A percentile compares a stretch with the other conserved stretches of the same genome.
phyloP scores from a whole-genome alignment of 352 stramenopile species.

The Pythium volutum region DNA sequence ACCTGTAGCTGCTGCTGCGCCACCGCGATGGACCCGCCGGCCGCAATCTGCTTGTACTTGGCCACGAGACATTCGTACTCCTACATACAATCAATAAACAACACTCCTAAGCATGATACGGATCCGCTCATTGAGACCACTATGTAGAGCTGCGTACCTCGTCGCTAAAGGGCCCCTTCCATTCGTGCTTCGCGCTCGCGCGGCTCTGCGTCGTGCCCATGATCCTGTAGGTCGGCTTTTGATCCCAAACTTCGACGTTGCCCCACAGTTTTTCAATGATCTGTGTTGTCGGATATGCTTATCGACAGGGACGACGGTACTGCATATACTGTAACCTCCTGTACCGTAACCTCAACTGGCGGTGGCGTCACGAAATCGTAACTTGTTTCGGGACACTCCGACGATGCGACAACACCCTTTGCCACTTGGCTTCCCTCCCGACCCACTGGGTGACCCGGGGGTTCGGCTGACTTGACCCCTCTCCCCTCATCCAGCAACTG shows the following conservation, averaged over 20 bases:
- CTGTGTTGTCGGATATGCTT: constrained; percentile 1
- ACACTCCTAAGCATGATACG: no score
- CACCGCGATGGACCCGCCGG: constrained; percentile 20
- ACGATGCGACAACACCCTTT: constrained; percentile 3
- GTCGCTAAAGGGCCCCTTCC: constrained; percentile 84
- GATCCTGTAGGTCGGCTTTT: not conserved
- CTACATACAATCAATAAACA: no score
- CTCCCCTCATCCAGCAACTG: not conserved
- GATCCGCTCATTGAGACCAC: not conserved
- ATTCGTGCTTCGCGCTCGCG: constrained; percentile 27
- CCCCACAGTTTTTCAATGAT: not conserved
- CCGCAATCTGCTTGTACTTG: constrained; percentile 41
- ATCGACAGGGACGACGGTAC: not conserved
- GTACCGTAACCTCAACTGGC: not conserved
- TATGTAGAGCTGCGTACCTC: constrained; percentile 26
- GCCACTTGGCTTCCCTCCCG: not conserved
- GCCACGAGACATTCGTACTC: constrained; percentile 61
- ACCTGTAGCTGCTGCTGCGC: constrained; percentile 47
- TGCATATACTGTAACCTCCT: not conserved
- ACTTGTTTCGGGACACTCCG: not conserved
- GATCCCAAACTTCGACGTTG: not conserved
- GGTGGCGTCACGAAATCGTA: not conserved
- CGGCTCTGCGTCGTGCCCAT: constrained; percentile 26
- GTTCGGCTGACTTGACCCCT: constrained; percentile 13
- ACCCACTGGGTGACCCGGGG: not conserved